Base-by-base conservation (phyloP, 1,139 yeast genomes). In the Pichia sp. region DNA sequence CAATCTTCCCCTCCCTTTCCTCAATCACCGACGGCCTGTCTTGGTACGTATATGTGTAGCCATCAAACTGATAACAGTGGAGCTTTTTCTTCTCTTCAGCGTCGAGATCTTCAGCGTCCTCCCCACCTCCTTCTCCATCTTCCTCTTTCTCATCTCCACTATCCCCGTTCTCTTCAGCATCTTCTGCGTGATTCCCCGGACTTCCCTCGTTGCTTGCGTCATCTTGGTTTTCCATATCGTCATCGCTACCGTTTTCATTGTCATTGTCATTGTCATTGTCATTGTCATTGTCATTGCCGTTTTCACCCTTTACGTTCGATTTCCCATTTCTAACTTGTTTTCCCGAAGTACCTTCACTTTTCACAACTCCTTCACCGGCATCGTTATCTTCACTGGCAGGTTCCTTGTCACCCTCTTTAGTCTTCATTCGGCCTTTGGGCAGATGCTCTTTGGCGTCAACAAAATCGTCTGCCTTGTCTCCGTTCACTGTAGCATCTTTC, bases 1-100 rank as follows among this genome's bases (percentile, higher is more conserved):
- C 97, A 58, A 93, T 93, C 61, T 86, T 83, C 1, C 96, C 96
- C 59, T 89, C 95, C 58, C 85, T 80, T 66, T 93, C 99, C 68
- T 92, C 99, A 20, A 91, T 77, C 2, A 92, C 98, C 6, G 97
- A 91, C 0, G 98, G 95, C 59, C 97, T 77, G 69, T 93, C 99
- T 64, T 87, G 88, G 71, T 87, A 92, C 30, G 90, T 83, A 68
- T 92, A 91, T 55, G 80, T 77, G n/a, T 81, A 81, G 1, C 96
- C 97, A 65, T 90, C 96, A 65, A 83, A 84, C 53, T 75, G 76
- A 64, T 83, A 84, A n/a, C 75, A 72, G 49, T 72, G 77, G 47
- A 77, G 79, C 46, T 85, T 73, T 59, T 80, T 81, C 49, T 72
- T 75, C 56, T 79, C 84, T 41, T 79, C 84, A 51, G 77, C 83